These are phyloP conservation scores for Chlamydomonas incerta DNA, from an alignment of 139 green algal genomes.

Conservation along the genomic window DNA sequence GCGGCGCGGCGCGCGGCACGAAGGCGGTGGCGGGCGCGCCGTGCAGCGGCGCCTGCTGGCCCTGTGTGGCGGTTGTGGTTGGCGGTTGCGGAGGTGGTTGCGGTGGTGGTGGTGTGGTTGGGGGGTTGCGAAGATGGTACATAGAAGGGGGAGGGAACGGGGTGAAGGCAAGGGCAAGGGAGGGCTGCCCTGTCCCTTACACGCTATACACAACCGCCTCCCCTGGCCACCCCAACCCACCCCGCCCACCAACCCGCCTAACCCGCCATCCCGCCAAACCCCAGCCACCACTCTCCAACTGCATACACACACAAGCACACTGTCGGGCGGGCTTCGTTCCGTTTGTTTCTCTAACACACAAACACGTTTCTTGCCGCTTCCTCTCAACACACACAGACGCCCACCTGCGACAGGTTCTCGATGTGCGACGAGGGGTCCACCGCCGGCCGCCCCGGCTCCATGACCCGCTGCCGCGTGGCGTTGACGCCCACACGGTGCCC, in stretches of 20 bases:
- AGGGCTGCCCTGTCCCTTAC: background rate
- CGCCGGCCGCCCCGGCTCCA: background rate
- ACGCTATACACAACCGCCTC: background rate
- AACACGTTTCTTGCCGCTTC: too few relatives aligned
- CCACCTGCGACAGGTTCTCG: slow-evolving; percentile 39
- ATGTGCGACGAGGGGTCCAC: slow-evolving; percentile 1
- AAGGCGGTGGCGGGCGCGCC: background rate
- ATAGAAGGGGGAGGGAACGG: too few relatives aligned
- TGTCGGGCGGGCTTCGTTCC: too few relatives aligned
- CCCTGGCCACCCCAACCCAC: background rate
- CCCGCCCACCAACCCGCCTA: too few relatives aligned
- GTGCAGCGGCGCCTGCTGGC: slow-evolving; percentile 9
- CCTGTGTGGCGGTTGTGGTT: background rate
- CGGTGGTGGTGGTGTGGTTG: too few relatives aligned
- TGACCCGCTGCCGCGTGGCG: background rate
- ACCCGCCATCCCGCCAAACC: too few relatives aligned
- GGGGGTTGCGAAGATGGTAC: too few relatives aligned
- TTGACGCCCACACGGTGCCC: slow-evolving; percentile 35
- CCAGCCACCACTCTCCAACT: too few relatives aligned
- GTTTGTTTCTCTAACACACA: too few relatives aligned
- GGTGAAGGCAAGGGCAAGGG: too few relatives aligned
- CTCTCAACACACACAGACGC: too few relatives aligned
- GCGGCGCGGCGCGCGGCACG: slow-evolving; percentile 19
- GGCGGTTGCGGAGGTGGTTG: background rate
- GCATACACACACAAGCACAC: too few relatives aligned